Evolutionary conservation across 495 filamentous ascomycete species (phyloP).

Genomic region (Clohesyomyces aquaticus): DNA sequence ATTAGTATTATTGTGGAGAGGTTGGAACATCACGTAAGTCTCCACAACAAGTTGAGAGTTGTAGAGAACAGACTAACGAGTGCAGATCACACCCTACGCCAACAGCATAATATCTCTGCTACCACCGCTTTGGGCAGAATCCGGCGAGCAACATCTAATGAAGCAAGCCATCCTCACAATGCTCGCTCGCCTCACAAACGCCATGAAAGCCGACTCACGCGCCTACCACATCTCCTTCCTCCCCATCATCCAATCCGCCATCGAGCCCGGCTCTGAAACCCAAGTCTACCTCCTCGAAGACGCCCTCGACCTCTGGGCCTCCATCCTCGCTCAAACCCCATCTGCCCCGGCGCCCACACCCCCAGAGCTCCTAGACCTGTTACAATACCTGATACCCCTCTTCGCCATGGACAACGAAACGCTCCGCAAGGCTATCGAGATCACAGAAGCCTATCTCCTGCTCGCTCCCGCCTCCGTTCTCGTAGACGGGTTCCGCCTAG

Average conservation of each 20-base stretch:
- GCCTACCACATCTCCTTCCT: constrained; percentile 74
- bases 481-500: constrained; percentile 61
- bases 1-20: constrained; percentile 77
- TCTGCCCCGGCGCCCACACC: constrained; percentile 43
- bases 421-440: constrained; percentile 69
- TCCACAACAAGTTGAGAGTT: neutral
- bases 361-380: constrained; percentile 62
- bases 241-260: constrained; percentile 75
- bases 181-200: constrained; percentile 73
- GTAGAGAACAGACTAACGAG: constrained; percentile 15
- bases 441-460: constrained; percentile 77
- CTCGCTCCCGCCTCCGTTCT: constrained; percentile 79
- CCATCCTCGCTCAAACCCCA: constrained; percentile 71
- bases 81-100: constrained; percentile 68
- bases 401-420: constrained; percentile 71
- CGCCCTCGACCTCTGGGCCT: constrained; percentile 83
- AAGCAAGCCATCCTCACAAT: constrained; percentile 90
- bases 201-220: constrained; percentile 74
- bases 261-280: constrained; percentile 76
- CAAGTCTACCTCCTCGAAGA: constrained; percentile 89
- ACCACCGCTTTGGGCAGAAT: constrained; percentile 82
- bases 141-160: constrained; percentile 80
- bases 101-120: constrained; percentile 78
- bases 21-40: constrained; percentile 71
- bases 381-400: constrained; percentile 69